These are phyloP conservation scores for Phytophthora podocarpi DNA, from an alignment of 352 stramenopile genomes.

Conservation along the genomic window DNA sequence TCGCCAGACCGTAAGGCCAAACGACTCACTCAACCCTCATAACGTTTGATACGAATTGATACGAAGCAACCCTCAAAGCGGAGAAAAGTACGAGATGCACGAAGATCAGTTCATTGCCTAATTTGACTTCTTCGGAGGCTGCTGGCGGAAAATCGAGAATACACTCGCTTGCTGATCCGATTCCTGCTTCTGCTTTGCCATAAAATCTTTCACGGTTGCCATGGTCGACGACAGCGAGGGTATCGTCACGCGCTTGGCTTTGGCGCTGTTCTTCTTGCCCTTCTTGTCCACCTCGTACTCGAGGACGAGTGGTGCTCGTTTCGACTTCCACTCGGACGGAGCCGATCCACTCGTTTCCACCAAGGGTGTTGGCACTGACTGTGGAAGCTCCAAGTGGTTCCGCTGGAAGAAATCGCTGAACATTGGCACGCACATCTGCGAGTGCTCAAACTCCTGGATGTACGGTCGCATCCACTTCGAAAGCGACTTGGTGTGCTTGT, in stretches of 20 bases:
- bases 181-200: slow-evolving; percentile 32
- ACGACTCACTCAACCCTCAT: too few species aligned
- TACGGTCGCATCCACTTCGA: slow-evolving; percentile 85
- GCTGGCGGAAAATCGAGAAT: slow-evolving; percentile 35
- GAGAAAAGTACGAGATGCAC: not conserved
- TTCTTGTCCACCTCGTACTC: slow-evolving; percentile 35
- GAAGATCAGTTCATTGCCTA: not conserved
- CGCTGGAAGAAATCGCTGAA: slow-evolving; percentile 71
- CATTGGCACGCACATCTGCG: slow-evolving; percentile 62
- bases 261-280: slow-evolving; percentile 17
- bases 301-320: slow-evolving; percentile 27
- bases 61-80: too few species aligned
- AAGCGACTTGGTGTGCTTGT: slow-evolving; percentile 63
- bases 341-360: slow-evolving; percentile 7
- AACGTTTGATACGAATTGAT: too few species aligned
- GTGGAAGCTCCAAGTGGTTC: slow-evolving; percentile 55
- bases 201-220: slow-evolving; percentile 37
- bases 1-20: too few species aligned
- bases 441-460: slow-evolving; percentile 75
- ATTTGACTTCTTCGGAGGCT: slow-evolving; percentile 23
- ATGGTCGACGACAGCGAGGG: slow-evolving; percentile 32
- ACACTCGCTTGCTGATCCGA: slow-evolving; percentile 17
- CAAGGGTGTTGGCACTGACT: slow-evolving; percentile 3
- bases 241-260: slow-evolving; percentile 11
- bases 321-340: slow-evolving; percentile 16